A percentile compares a stretch with the other conserved stretches of the same genome.
phyloP scores from a whole-genome alignment of 345 rosid species.

The Salix dunnii region DNA sequence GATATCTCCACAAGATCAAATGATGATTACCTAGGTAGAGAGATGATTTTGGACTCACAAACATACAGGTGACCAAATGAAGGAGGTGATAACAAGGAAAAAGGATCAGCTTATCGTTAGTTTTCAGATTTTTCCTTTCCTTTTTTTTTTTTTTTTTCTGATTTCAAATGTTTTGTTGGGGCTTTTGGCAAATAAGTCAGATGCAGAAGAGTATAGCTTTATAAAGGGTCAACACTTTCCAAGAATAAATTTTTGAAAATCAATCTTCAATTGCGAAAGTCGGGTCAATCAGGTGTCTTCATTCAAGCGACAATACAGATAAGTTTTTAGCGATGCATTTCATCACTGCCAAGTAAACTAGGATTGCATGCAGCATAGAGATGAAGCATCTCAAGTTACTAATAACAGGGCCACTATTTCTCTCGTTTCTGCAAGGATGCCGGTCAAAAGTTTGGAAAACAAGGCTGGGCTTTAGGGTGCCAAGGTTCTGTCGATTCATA shows the following conservation, averaged over 20 bases:
- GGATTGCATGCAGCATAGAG: neutral
- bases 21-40: neutral
- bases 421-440: neutral
- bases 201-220: neutral
- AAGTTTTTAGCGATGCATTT: neutral
- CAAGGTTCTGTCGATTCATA: neutral
- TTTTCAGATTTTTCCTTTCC: neutral
- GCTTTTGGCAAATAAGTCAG: neutral
- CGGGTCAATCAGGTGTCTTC: too few relatives aligned
- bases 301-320: too few relatives aligned
- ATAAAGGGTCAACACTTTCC: neutral
- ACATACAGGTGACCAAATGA: neutral
- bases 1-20: neutral
- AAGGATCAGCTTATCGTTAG: neutral
- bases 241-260: too few relatives aligned
- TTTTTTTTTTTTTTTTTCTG: too few relatives aligned
- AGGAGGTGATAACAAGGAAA: neutral
- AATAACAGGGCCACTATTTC: neutral
- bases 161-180: neutral
- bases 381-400: neutral
- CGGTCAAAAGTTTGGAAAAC: neutral
- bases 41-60: neutral
- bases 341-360: neutral
- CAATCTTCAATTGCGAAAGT: too few relatives aligned
- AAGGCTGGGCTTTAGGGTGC: neutral